phyloP scores from a whole-genome alignment of 768 basidiomycete genomes.

The Agaricus blazei region DNA sequence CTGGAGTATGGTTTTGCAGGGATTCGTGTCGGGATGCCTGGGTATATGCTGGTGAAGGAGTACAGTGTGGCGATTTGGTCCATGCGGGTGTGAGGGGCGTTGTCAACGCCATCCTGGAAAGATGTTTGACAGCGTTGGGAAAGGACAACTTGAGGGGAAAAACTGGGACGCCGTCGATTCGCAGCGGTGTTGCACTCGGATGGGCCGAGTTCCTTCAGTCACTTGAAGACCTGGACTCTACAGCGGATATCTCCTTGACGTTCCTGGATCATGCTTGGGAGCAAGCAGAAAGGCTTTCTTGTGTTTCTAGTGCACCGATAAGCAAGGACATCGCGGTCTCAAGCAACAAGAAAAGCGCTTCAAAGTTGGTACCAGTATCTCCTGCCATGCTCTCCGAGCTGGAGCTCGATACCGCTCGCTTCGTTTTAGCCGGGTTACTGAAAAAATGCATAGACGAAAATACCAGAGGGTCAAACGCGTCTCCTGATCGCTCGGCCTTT shows the following conservation, averaged over 20 bases:
- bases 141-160: neutral
- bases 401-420: constrained; percentile 56
- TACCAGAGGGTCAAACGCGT: neutral
- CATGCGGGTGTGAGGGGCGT: constrained; percentile 25
- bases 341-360: constrained; percentile 2
- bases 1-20: constrained; percentile 56
- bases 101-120: constrained; percentile 31
- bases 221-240: constrained; percentile 20
- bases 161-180: neutral
- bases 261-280: constrained; percentile 44
- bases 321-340: neutral
- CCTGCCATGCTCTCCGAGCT: constrained; percentile 37
- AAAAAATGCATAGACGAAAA: constrained; percentile 35
- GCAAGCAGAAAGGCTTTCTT: constrained; percentile 25
- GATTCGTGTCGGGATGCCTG: constrained; percentile 41
- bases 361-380: neutral
- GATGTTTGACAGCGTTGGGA: constrained; percentile 10
- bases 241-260: constrained; percentile 29
- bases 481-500: neutral
- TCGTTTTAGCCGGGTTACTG: constrained; percentile 46
- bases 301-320: constrained; percentile 1
- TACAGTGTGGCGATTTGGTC: constrained; percentile 8
- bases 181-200: neutral
- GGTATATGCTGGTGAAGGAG: constrained; percentile 24
- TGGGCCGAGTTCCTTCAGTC: constrained; percentile 10